These are phyloP conservation scores for Flueggea neowawraea DNA, from an alignment of 441 rosid genomes.

Conservation along the genomic window DNA sequence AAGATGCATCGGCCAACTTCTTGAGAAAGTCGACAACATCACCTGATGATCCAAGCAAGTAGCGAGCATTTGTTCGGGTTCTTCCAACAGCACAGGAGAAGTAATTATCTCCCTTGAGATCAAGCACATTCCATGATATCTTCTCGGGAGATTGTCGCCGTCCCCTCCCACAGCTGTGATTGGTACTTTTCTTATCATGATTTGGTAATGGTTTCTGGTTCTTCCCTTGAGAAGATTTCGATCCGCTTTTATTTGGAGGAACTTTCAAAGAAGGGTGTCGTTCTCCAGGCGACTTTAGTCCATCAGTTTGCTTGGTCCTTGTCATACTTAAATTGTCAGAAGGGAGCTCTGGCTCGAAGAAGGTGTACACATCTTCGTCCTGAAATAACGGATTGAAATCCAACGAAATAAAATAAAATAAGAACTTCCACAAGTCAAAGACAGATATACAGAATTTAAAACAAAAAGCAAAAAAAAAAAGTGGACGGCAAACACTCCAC, in stretches of 20 bases:
- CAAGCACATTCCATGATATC: conserved; percentile 94
- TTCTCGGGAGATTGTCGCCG: conserved; percentile 61
- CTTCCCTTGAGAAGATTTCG: conserved; percentile 54
- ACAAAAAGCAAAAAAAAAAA: too few relatives aligned
- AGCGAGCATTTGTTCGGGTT: conserved; percentile 79
- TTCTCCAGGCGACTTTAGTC: conserved; percentile 49
- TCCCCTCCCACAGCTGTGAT: conserved; percentile 41
- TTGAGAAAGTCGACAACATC: conserved; percentile 75
- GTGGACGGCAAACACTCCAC: too few relatives aligned
- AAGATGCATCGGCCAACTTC: conserved; percentile 48
- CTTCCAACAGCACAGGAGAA: conserved; percentile 98
- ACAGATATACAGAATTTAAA: too few relatives aligned
- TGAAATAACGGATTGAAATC: conserved; percentile 14
- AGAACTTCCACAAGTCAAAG: too few relatives aligned
- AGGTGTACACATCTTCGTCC: conserved; percentile 97
- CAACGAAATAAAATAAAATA: too few relatives aligned
- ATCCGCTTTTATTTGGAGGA: conserved; percentile 50
- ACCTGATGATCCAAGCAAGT: conserved; percentile 68
- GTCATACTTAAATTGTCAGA: conserved; percentile 44
- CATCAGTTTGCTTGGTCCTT: conserved; percentile 60
- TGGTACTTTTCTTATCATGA: conserved; percentile 46
- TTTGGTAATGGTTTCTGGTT: conserved; percentile 44
- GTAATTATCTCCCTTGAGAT: conserved; percentile 95
- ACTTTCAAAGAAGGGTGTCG: conserved; percentile 54
- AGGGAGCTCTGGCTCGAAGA: conserved; percentile 96